Evolutionary conservation across 2,329 filamentous ascomycete species (phyloP).

Genomic region (Ceratocystis colombiana): DNA sequence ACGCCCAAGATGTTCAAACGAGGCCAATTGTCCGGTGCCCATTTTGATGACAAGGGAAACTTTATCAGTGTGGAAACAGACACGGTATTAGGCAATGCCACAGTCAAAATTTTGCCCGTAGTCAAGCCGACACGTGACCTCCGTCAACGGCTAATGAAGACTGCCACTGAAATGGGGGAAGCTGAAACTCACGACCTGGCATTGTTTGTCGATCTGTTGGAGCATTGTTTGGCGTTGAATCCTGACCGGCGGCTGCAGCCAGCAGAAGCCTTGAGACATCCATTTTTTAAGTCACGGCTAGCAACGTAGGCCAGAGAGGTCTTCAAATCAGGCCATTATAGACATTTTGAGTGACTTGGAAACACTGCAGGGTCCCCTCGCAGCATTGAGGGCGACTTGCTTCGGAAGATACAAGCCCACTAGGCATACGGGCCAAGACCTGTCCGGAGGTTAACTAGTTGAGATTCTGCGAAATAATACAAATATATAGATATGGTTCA

Average conservation of each 20-base stretch:
- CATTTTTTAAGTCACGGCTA: constrained; percentile 57
- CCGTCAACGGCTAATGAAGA: constrained; percentile 66
- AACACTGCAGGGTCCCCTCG: too few species aligned
- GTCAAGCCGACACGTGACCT: constrained; percentile 73
- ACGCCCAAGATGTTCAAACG: constrained; percentile 80
- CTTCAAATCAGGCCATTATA: not conserved
- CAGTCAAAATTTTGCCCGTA: constrained; percentile 55
- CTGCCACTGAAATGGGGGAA: constrained; percentile 62
- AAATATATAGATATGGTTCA: too few species aligned
- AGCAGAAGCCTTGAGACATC: constrained; percentile 74
- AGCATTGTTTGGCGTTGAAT: constrained; percentile 79
- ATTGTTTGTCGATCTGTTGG: constrained; percentile 76
- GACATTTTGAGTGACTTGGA: constrained; percentile 13
- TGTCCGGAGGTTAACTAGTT: too few species aligned
- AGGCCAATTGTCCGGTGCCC: constrained; percentile 61
- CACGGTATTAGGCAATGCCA: constrained; percentile 73
- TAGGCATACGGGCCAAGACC: too few species aligned
- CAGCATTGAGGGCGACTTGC: too few species aligned
- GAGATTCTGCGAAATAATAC: too few species aligned
- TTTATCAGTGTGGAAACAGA: constrained; percentile 80
- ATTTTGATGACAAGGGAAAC: constrained; percentile 77
- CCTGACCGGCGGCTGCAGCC: constrained; percentile 87
- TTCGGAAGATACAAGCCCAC: too few species aligned
- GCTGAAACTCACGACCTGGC: constrained; percentile 59
- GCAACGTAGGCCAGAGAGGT: constrained; percentile 6